phyloP scores from a whole-genome alignment of 495 filamentous ascomycete genomes.

The Podospora anserina region DNA sequence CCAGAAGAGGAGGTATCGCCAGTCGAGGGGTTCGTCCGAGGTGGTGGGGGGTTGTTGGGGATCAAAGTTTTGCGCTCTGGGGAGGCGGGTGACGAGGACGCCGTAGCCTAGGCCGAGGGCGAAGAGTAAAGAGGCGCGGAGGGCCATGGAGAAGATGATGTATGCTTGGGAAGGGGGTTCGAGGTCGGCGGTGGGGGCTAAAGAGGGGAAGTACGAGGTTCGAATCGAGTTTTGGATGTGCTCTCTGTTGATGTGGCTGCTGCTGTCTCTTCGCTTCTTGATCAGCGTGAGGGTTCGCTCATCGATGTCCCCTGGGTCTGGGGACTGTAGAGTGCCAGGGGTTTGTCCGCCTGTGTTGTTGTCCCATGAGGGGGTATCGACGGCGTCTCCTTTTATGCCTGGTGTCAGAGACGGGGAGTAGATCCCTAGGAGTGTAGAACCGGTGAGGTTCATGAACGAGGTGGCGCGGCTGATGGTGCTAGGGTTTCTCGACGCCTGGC shows the following conservation, averaged over 20 bases:
- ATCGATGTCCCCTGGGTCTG: constrained; percentile 10
- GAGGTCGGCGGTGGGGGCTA: constrained; percentile 4
- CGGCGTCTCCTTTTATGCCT: constrained; percentile 20
- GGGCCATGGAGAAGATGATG: constrained; percentile 34
- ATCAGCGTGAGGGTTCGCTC: constrained; percentile 22
- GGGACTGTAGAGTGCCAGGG: constrained; percentile 3
- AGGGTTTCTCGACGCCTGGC: not conserved
- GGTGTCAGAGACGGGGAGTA: constrained; percentile 56
- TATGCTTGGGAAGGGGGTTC: not conserved
- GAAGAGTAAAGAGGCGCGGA: constrained; percentile 68
- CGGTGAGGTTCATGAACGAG: constrained; percentile 82
- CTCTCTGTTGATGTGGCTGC: constrained; percentile 20
- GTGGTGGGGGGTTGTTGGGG: not conserved
- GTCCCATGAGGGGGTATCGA: constrained; percentile 58
- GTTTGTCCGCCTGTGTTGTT: not conserved
- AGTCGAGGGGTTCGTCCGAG: constrained; percentile 26
- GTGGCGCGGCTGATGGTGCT: constrained; percentile 56
- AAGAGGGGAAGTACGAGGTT: constrained; percentile 1
- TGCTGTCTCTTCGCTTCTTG: constrained; percentile 23
- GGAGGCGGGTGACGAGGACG: constrained; percentile 74
- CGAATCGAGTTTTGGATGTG: not conserved
- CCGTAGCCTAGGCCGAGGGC: constrained; percentile 81
- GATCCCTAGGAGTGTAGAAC: constrained; percentile 86
- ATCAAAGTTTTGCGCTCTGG: constrained; percentile 15
- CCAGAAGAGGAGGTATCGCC: constrained; percentile 75